Conservation (phyloP, 805 yeast species). For the Debaryomyces hansenii region DNA sequence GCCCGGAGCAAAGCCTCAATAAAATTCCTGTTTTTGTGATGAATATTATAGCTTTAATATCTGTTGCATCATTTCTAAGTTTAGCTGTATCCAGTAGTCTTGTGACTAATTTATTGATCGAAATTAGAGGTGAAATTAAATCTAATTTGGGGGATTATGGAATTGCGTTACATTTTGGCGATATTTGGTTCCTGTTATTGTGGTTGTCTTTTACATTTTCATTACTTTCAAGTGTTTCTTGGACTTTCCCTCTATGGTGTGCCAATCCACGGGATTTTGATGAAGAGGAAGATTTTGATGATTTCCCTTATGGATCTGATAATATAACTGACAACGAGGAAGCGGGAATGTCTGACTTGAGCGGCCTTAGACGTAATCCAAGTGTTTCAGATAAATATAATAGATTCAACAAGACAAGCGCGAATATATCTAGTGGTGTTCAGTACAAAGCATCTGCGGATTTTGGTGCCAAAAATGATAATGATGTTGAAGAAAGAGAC, state of each 20-base stretch:
- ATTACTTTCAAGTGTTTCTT: slow-evolving; percentile 26
- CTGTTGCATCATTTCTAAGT: slow-evolving; percentile 34
- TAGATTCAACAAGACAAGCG: not conserved
- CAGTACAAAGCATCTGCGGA: not conserved
- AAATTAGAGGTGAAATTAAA: slow-evolving; percentile 24
- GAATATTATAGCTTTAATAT: slow-evolving; percentile 35
- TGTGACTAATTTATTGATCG: slow-evolving; percentile 24
- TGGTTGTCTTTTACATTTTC: slow-evolving; percentile 35
- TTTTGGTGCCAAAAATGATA: slow-evolving; percentile 1
- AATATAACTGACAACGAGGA: not conserved
- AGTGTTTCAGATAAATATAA: not conserved
- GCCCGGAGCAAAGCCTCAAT: slow-evolving; percentile 31
- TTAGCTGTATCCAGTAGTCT: slow-evolving; percentile 28
- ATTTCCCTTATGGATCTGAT: not conserved
- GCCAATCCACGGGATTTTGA: slow-evolving; percentile 42
- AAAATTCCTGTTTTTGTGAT: slow-evolving; percentile 29
- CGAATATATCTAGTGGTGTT: not conserved
- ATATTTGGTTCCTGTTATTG: slow-evolving; percentile 38
- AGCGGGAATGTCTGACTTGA: not conserved
- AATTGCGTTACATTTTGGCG: slow-evolving; percentile 42
- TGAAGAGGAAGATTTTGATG: slow-evolving; percentile 13
- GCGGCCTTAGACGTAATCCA: not conserved
- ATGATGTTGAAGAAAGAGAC: slow-evolving; percentile 1
- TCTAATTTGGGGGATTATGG: slow-evolving; percentile 47
- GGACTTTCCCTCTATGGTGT: slow-evolving; percentile 50